phyloP scores from a whole-genome alignment of 2,329 filamentous ascomycete genomes.

The Cladosporium halotolerans region DNA sequence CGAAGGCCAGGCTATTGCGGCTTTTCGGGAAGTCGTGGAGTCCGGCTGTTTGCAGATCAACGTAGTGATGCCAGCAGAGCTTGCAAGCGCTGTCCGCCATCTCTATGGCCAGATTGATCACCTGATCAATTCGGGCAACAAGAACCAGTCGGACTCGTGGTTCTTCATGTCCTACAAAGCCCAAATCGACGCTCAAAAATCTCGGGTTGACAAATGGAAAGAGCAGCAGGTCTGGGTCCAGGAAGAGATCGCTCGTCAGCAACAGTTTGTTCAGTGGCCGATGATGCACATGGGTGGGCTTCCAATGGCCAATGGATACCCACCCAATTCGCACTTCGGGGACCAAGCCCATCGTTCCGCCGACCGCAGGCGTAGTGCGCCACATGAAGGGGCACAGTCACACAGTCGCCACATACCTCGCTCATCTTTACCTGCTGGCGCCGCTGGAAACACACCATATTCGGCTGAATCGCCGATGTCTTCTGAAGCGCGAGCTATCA shows the following conservation, averaged over 20 bases:
- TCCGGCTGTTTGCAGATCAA: conserved; percentile 28
- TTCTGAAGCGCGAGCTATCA: background rate
- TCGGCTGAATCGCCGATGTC: background rate
- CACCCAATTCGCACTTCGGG: background rate
- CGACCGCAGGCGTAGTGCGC: conserved; percentile 2
- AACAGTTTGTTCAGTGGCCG: conserved; percentile 19
- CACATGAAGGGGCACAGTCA: background rate
- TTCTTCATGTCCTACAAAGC: conserved; percentile 28
- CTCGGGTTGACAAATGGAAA: conserved; percentile 20
- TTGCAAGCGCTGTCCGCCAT: conserved; percentile 23
- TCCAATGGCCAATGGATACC: background rate
- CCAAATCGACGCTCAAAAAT: conserved; percentile 24
- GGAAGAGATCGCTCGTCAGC: conserved; percentile 19
- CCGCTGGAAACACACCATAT: background rate
- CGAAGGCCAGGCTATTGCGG: conserved; percentile 26
- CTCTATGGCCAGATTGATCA: conserved; percentile 31
- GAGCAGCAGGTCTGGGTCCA: conserved; percentile 18
- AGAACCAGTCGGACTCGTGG: conserved; percentile 19
- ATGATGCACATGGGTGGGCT: conserved; percentile 12
- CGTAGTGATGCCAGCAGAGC: conserved; percentile 14
- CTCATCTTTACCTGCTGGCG: background rate
- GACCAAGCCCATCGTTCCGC: background rate
- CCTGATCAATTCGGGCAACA: conserved; percentile 27
- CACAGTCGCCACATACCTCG: background rate
- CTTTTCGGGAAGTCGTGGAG: conserved; percentile 28